Conservation (phyloP, 2,329 filamentous ascomycete genomes). For the Cladorrhinum sp. region DNA sequence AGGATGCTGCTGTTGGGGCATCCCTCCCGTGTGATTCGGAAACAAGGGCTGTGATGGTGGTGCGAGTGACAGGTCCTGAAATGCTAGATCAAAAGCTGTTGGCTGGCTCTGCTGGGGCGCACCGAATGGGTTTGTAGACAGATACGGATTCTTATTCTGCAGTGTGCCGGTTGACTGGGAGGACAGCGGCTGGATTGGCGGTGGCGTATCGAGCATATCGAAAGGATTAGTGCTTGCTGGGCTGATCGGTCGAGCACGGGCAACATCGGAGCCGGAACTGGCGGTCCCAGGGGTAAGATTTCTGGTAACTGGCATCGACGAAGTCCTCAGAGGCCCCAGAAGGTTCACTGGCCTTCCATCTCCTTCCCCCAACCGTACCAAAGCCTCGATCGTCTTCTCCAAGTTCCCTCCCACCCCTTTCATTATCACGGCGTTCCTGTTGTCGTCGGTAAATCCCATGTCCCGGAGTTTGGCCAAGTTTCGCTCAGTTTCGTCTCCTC, state of each 20-base stretch:
- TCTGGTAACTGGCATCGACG: constrained; percentile 31
- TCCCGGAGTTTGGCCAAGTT: constrained; percentile 78
- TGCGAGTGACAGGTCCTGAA: constrained; percentile 72
- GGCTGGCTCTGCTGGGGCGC: constrained; percentile 41
- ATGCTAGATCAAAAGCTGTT: constrained; percentile 59
- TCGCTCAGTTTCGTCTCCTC: constrained; percentile 60
- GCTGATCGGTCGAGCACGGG: constrained; percentile 35
- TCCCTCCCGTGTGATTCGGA: constrained; percentile 66
- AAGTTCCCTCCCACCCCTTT: constrained; percentile 82
- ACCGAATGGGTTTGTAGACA: constrained; percentile 69
- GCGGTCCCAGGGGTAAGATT: constrained; percentile 51
- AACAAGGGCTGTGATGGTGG: constrained; percentile 58
- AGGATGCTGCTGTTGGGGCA: constrained; percentile 39
- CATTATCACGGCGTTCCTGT: constrained; percentile 75
- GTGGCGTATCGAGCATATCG: constrained; percentile 61
- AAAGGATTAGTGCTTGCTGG: constrained; percentile 63
- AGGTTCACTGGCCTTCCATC: constrained; percentile 22
- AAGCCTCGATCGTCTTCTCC: constrained; percentile 78
- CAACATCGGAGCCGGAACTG: constrained; percentile 22
- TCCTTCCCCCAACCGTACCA: constrained; percentile 79
- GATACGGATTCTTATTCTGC: constrained; percentile 56
- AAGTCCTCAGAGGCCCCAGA: constrained; percentile 47
- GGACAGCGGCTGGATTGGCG: constrained; percentile 55
- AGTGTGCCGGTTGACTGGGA: constrained; percentile 63
- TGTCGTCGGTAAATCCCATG: constrained; percentile 87